phyloP scores from a whole-genome alignment of 164 flowering plant genomes.

The Liriodendron chinense region DNA sequence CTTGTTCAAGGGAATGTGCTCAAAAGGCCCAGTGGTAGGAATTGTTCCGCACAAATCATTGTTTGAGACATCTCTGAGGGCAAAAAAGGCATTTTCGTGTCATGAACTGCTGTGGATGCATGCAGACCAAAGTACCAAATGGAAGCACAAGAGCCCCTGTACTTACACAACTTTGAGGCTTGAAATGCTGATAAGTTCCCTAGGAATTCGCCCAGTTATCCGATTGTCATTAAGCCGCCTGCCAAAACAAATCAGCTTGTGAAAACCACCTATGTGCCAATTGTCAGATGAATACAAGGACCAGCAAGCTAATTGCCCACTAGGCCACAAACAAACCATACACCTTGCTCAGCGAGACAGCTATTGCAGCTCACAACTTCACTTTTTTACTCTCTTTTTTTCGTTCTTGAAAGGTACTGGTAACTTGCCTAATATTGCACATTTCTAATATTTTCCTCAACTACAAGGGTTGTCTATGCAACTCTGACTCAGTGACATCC shows the following conservation, averaged over 20 bases:
- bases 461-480: too few species aligned
- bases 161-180: constrained; percentile 95
- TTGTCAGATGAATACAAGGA: too few species aligned
- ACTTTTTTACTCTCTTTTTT: too few species aligned
- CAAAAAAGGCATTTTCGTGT: not conserved
- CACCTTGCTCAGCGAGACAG: too few species aligned
- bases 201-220: constrained; percentile 72
- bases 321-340: too few species aligned
- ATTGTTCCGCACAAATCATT: constrained; percentile 87
- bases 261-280: too few species aligned
- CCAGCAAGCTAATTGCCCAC: too few species aligned
- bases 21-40: constrained; percentile 83
- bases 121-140: not conserved
- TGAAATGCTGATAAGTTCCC: constrained; percentile 46
- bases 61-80: constrained; percentile 78
- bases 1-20: constrained; percentile 82
- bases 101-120: not conserved
- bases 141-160: not conserved
- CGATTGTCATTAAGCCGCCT: constrained; percentile 80
- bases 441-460: too few species aligned
- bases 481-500: too few species aligned
- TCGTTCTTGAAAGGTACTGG: too few species aligned
- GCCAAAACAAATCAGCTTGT: not conserved
- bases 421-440: too few species aligned
- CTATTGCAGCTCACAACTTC: too few species aligned